Conservation (phyloP, 1,284 basidiomycete species). For the Microbotryum scabiosae region DNA sequence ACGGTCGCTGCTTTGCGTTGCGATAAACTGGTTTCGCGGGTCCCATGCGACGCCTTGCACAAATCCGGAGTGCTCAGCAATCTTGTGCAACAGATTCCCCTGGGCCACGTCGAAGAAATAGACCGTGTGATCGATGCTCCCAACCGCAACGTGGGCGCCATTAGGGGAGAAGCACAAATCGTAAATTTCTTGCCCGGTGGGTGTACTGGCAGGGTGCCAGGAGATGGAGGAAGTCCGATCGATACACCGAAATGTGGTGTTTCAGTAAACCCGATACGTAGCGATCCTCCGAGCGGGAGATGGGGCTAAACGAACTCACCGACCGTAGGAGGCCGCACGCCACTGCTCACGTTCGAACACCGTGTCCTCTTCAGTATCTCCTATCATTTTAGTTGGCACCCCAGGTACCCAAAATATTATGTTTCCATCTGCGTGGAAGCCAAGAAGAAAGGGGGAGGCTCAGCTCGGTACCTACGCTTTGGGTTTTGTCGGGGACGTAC, state of each 20-base stretch:
- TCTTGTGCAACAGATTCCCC: conserved; percentile 73
- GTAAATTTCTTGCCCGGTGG: conserved; percentile 72
- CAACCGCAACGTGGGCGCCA: conserved; percentile 85
- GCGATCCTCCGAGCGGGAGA: not conserved
- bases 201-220: conserved; percentile 29
- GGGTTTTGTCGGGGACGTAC: conserved; percentile 46
- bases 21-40: conserved; percentile 85
- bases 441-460: not conserved
- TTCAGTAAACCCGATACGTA: not conserved
- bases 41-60: conserved; percentile 98
- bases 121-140: conserved; percentile 92
- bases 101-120: conserved; percentile 62
- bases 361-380: conserved; percentile 64
- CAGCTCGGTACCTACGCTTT: not conserved
- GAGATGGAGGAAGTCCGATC: conserved; percentile 6
- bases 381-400: conserved; percentile 62
- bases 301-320: conserved; percentile 54
- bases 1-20: conserved; percentile 81
- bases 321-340: conserved; percentile 69
- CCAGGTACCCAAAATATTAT: conserved; percentile 90
- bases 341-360: conserved; percentile 91
- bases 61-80: conserved; percentile 84
- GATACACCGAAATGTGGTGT: not conserved
- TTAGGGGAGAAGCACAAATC: conserved; percentile 96
- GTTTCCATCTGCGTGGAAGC: conserved; percentile 66